Conservation (phyloP, 2,329 filamentous ascomycete species). For the Bipolaris sorokiniana region DNA sequence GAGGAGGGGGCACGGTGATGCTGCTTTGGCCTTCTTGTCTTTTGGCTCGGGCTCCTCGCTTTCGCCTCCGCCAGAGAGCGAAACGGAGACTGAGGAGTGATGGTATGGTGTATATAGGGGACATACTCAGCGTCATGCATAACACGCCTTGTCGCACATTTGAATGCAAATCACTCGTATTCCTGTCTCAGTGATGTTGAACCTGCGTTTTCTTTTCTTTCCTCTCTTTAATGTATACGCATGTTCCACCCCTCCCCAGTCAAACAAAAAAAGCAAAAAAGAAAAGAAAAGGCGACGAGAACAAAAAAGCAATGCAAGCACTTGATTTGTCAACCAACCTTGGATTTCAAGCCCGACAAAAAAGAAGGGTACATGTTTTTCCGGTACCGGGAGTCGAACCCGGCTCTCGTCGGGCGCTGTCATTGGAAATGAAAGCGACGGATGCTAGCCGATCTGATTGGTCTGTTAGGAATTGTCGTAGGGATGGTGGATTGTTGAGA, state of each 20-base stretch:
- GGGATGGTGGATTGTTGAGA: no score
- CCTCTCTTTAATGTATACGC: no score
- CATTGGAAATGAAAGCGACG: conserved; percentile 28
- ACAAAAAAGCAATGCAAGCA: no score
- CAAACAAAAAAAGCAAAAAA: no score
- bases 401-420: conserved; percentile 29
- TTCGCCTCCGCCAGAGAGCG: conserved; percentile 32
- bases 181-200: no score
- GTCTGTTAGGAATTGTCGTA: no score
- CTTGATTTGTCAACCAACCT: neutral
- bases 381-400: conserved; percentile 31
- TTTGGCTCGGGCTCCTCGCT: conserved; percentile 32
- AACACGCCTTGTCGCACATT: no score
- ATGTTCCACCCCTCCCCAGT: no score
- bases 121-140: neutral
- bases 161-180: no score
- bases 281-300: no score
- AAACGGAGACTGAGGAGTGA: conserved; percentile 18
- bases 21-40: conserved; percentile 18
- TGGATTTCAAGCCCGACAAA: neutral
- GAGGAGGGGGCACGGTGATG: conserved; percentile 1
- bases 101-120: neutral
- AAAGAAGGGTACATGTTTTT: conserved; percentile 2
- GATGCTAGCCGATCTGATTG: conserved; percentile 34
- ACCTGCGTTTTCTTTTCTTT: no score